phyloP scores from a whole-genome alignment of 169 alveolate species.

The Eimeria falciformis region DNA sequence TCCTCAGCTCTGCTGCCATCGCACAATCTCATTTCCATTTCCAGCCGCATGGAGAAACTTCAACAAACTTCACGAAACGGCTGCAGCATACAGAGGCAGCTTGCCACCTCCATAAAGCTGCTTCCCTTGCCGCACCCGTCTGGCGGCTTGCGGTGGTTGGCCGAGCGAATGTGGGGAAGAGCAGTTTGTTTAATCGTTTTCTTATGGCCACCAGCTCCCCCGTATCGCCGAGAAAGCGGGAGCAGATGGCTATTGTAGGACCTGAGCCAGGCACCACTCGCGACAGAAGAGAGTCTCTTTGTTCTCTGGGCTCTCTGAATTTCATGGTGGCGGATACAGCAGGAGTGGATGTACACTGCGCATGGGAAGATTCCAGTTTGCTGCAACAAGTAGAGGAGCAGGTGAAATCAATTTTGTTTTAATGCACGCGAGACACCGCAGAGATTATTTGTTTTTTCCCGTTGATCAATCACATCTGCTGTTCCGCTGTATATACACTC shows the following conservation, averaged over 20 bases:
- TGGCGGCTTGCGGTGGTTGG: slow-evolving; percentile 79
- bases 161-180: slow-evolving; percentile 86
- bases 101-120: background rate
- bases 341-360: slow-evolving; percentile 77
- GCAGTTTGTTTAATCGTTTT: slow-evolving; percentile 84
- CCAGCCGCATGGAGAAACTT: background rate
- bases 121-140: background rate
- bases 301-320: slow-evolving; percentile 66
- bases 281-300: slow-evolving; percentile 82
- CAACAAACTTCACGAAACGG: background rate
- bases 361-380: background rate
- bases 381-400: slow-evolving; percentile 21
- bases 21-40: background rate
- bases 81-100: background rate
- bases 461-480: background rate
- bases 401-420: background rate
- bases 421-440: background rate
- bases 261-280: slow-evolving; percentile 83
- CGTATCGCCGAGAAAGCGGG: background rate
- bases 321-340: slow-evolving; percentile 84
- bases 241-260: slow-evolving; percentile 68
- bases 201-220: slow-evolving; percentile 59
- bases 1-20: background rate
- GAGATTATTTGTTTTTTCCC: background rate
- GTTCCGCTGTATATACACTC: background rate